Evolutionary conservation across 202 grass and related monocot species (phyloP), one percentile per base, ranked within the genome.

Genomic region (Digitaria exilis): DNA sequence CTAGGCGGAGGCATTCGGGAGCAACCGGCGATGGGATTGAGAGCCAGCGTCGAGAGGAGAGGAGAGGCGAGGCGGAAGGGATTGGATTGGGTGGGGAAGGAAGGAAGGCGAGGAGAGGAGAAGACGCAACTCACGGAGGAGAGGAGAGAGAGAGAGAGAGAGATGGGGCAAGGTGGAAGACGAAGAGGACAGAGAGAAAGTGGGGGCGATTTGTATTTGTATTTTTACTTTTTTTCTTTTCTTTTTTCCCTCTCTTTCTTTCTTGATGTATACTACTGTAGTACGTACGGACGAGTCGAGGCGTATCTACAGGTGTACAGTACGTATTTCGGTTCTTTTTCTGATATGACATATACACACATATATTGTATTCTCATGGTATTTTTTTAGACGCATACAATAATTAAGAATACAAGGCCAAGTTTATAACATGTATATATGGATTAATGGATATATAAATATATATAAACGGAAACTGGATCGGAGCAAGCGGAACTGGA

Each of bases 51-150:
- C 46, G 45, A 6, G 50, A 52, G n/a, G 18, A 19, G 30, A 39
- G 81, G 61, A 26, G 41, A 18, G 21, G 58, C 44, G 48, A 24
- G 54, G 54, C 9, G n/a, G 70, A 43, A 25, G 28, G 51, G 41
- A 77, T 66, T 84, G 79, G 79, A 83, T 52, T 74, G 84, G 84
- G 21, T 45, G 61, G 81, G 39, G 73, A 48, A 9, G 29, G n/a
- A n/a, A n/a, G n/a, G 46, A n/a, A 22, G 58, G 49, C 69, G 65
- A 25, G 71, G 41, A 30, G 22, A n/a, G 71, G 73, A 37, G 65
- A 29, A 65, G 68, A 77, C 75, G 84, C 62, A 86, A 70, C 76
- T 50, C 69, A 67, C 69, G 90, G 79, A 71, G 68, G 55, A 66
- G 68, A 48, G 19, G 62, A 32, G 42, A 69, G 75, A 73, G 16